Conservation (phyloP, 2,329 filamentous ascomycete species). For the Curvularia sp. region DNA sequence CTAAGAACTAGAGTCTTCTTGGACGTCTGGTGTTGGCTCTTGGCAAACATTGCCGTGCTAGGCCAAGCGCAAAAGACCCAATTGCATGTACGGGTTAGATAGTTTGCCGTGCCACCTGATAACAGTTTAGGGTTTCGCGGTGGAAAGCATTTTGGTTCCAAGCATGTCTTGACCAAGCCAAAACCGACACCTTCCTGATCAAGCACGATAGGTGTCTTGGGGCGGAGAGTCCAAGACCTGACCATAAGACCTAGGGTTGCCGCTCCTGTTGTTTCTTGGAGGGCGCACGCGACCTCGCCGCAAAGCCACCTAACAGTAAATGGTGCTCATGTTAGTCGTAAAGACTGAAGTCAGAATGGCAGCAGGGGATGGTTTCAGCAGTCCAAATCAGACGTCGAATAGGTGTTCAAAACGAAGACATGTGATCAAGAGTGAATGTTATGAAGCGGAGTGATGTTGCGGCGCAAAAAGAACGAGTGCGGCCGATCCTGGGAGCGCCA, state of each 20-base stretch:
- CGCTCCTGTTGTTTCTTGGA: neutral
- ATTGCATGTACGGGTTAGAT: neutral
- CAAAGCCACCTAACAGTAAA: neutral
- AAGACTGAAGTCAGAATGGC: neutral
- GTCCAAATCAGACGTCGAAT: neutral
- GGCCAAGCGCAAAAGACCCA: constrained; percentile 16
- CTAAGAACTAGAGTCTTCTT: constrained; percentile 10
- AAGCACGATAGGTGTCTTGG: constrained; percentile 12
- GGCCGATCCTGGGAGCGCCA: constrained; percentile 1
- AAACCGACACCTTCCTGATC: constrained; percentile 27
- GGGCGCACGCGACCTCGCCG: neutral
- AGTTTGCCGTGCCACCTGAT: constrained; percentile 2
- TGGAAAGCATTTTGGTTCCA: constrained; percentile 1
- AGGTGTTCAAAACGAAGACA: neutral
- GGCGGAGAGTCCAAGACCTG: neutral
- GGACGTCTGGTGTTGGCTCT: constrained; percentile 3
- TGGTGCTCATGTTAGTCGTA: neutral
- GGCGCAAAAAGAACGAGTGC: neutral
- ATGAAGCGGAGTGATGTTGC: neutral
- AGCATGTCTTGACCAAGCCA: constrained; percentile 7
- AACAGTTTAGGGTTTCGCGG: constrained; percentile 2
- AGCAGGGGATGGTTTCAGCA: no score
- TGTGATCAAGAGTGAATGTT: neutral
- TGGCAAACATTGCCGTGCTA: constrained; percentile 13
- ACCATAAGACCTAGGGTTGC: neutral